These are phyloP conservation scores for Rubroboletus pulcherrimus DNA, from an alignment of 768 basidiomycete species.

Conservation along the genomic window DNA sequence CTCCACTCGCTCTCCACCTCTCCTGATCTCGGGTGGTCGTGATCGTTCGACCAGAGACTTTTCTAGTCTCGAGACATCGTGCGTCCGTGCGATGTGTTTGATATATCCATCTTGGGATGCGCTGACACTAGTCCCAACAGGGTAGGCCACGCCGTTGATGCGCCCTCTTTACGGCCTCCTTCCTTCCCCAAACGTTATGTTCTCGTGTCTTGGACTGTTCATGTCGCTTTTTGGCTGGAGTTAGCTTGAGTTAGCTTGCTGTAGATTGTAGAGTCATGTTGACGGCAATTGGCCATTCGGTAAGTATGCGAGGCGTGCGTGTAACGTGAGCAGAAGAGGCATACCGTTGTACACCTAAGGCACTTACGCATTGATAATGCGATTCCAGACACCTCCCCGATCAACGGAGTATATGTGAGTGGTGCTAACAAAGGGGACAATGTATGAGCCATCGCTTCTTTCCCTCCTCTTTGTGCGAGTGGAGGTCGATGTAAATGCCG, in stretches of 20 bases:
- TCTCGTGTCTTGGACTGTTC: slow-evolving; percentile 10
- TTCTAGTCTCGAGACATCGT: slow-evolving; percentile 3
- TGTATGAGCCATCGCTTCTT: slow-evolving; percentile 10
- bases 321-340: slow-evolving; percentile 16
- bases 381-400: slow-evolving; percentile 14
- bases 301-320: slow-evolving; percentile 5
- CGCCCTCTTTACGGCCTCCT: slow-evolving; percentile 30
- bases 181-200: slow-evolving; percentile 12
- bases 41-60: slow-evolving; percentile 11
- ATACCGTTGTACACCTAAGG: background rate
- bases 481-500: slow-evolving; percentile 27
- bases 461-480: slow-evolving; percentile 11
- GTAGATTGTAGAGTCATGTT: slow-evolving; percentile 8
- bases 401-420: slow-evolving; percentile 16
- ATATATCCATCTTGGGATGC: slow-evolving; percentile 21
- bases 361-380: slow-evolving; percentile 4
- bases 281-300: slow-evolving; percentile 12
- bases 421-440: slow-evolving; percentile 3
- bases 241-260: slow-evolving; percentile 5
- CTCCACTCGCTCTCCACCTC: slow-evolving; percentile 15
- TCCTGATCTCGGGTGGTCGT: background rate
- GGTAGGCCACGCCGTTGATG: slow-evolving; percentile 32
- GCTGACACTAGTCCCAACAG: slow-evolving; percentile 11
- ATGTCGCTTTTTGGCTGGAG: slow-evolving; percentile 20
- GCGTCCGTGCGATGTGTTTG: slow-evolving; percentile 3